A percentile compares a stretch with the other conserved stretches of the same genome.
Conservation (phyloP, 2,329 filamentous ascomycete genomes). For the Chaetomiaceae sp. region DNA sequence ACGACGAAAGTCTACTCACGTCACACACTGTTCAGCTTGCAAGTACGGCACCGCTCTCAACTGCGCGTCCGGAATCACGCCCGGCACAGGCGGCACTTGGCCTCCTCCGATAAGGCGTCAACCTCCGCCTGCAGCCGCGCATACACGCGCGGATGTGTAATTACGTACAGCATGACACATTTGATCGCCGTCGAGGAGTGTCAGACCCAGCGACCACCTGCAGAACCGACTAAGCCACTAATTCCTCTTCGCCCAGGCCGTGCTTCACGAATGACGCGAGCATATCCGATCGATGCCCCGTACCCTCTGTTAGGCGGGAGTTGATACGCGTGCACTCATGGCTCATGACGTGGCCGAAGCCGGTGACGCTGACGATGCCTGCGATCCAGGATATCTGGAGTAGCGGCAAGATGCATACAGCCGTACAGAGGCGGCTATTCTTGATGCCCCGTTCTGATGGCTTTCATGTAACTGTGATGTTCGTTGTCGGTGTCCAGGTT, state of each 20-base stretch:
- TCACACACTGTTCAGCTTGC: no score
- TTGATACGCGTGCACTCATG: constrained; percentile 24
- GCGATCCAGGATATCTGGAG: constrained; percentile 17
- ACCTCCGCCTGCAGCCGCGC: constrained; percentile 17
- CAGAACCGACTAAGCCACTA: constrained; percentile 17
- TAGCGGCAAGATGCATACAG: constrained; percentile 9
- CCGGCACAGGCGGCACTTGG: background rate
- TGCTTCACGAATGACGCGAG: constrained; percentile 28
- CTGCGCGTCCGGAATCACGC: constrained; percentile 8
- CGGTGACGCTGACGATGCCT: constrained; percentile 26
- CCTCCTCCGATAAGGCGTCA: constrained; percentile 9
- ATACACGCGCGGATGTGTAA: constrained; percentile 15
- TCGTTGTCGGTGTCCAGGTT: constrained; percentile 42
- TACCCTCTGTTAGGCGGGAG: constrained; percentile 13
- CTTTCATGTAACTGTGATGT: constrained; percentile 39
- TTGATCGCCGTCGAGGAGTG: constrained; percentile 16
- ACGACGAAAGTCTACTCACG: no score
- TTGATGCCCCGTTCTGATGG: constrained; percentile 11
- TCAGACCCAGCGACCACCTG: constrained; percentile 19
- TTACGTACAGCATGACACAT: constrained; percentile 14
- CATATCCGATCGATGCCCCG: constrained; percentile 24
- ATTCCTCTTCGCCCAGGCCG: constrained; percentile 23
- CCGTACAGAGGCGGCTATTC: constrained; percentile 1
- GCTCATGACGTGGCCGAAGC: constrained; percentile 32
- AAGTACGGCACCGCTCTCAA: constrained; percentile 31